phyloP scores from a whole-genome alignment of 1,284 basidiomycete genomes.

The Cutaneotrichosporon cyanovorans region DNA sequence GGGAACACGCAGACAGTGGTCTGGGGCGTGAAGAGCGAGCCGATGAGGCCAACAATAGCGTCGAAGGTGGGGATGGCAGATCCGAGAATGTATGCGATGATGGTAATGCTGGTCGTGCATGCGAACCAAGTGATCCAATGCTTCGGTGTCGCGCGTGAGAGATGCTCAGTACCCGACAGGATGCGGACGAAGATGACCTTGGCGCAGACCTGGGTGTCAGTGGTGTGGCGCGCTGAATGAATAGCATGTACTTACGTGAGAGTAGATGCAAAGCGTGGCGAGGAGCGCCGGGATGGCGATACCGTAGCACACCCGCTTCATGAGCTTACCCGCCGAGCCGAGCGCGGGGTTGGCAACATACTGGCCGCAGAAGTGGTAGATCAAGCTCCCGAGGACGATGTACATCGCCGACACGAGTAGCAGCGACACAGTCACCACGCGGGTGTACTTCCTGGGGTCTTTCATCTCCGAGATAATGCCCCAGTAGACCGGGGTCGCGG shows the following conservation, averaged over 20 bases:
- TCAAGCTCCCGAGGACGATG: conserved; percentile 26
- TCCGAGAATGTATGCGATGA: conserved; percentile 8
- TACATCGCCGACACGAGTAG: conserved; percentile 31
- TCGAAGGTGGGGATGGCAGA: conserved; percentile 16
- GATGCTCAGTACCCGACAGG: conserved; percentile 25
- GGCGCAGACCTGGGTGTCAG: conserved; percentile 20
- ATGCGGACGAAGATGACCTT: conserved; percentile 32
- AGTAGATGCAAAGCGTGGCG: conserved; percentile 21
- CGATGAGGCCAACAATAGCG: conserved; percentile 25
- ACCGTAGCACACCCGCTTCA: conserved; percentile 45
- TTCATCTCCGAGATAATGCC: conserved; percentile 30
- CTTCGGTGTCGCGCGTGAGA: conserved; percentile 18
- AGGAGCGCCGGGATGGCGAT: conserved; percentile 39
- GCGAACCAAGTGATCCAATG: conserved; percentile 33
- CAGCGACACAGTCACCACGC: conserved; percentile 26
- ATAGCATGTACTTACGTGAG: conserved; percentile 10
- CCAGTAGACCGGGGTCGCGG: conserved; percentile 23
- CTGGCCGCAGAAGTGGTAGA: conserved; percentile 37
- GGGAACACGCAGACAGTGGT: conserved; percentile 9
- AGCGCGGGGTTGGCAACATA: conserved; percentile 41
- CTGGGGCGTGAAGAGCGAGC: conserved; percentile 17
- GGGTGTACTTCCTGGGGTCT: conserved; percentile 27
- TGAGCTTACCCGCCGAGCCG: conserved; percentile 38
- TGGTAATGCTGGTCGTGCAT: neutral
- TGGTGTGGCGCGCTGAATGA: too few species aligned